phyloP scores from a whole-genome alignment of 1,284 basidiomycete species.

The Takashimella tepidaria region DNA sequence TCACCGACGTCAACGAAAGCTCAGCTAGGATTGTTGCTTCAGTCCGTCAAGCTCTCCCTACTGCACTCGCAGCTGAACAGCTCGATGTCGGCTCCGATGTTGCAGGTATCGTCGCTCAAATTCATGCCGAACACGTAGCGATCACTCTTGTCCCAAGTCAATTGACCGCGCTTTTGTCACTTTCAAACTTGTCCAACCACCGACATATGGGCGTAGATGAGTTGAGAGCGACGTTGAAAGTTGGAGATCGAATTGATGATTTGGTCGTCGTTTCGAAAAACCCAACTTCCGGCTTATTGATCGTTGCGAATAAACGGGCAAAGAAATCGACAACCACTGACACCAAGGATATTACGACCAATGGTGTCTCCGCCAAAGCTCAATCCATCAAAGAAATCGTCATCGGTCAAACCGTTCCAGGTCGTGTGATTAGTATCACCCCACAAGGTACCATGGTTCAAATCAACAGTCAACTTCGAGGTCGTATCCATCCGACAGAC shows the following conservation, averaged over 20 bases:
- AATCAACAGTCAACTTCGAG: conserved; percentile 63
- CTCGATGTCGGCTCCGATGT: conserved; percentile 73
- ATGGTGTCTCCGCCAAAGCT: conserved; percentile 50
- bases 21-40: conserved; percentile 71
- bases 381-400: conserved; percentile 63
- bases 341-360: conserved; percentile 51
- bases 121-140: conserved; percentile 79
- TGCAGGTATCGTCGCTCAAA: conserved; percentile 63
- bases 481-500: conserved; percentile 74
- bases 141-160: conserved; percentile 66
- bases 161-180: conserved; percentile 74
- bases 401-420: conserved; percentile 67
- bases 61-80: conserved; percentile 57
- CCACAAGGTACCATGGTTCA: conserved; percentile 67
- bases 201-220: conserved; percentile 64
- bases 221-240: conserved; percentile 61
- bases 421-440: conserved; percentile 66
- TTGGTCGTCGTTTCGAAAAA: conserved; percentile 88
- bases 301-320: conserved; percentile 61
- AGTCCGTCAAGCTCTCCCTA: conserved; percentile 71
- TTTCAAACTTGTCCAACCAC: conserved; percentile 82
- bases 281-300: conserved; percentile 76
- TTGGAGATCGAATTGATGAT: conserved; percentile 68
- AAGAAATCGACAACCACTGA: conserved; percentile 11
- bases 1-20: conserved; percentile 66